These are phyloP conservation scores for Saccharata proteae DNA, from an alignment of 2,329 filamentous ascomycete species.

Conservation along the genomic window DNA sequence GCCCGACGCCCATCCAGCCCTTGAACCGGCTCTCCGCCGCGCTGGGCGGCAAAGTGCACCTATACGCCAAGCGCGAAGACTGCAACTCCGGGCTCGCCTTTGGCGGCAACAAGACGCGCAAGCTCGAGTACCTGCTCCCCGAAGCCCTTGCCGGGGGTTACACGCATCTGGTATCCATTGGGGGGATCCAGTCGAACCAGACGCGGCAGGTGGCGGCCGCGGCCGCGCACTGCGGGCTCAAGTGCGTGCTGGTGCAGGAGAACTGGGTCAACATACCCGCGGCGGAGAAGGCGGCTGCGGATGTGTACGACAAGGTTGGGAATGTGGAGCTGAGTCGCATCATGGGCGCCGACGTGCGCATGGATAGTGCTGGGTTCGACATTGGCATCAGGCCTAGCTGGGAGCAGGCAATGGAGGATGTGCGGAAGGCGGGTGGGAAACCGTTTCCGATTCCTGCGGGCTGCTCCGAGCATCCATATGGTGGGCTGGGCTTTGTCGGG, in stretches of 20 bases:
- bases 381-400: constrained; percentile 50
- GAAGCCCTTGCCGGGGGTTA: constrained; percentile 46
- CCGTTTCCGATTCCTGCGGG: constrained; percentile 62
- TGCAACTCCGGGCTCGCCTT: constrained; percentile 56
- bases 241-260: constrained; percentile 49
- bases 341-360: constrained; percentile 52
- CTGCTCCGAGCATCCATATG: constrained; percentile 55
- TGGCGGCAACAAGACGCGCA: constrained; percentile 58
- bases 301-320: constrained; percentile 52
- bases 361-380: constrained; percentile 48
- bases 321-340: constrained; percentile 60
- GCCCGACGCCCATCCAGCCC: constrained; percentile 55
- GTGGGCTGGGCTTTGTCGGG: constrained; percentile 55
- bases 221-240: constrained; percentile 45
- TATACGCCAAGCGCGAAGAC: constrained; percentile 64
- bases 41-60: constrained; percentile 46
- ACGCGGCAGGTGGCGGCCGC: constrained; percentile 55
- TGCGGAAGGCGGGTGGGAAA: constrained; percentile 39
- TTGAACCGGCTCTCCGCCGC: constrained; percentile 53
- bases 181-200: constrained; percentile 59
- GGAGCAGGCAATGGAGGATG: constrained; percentile 40
- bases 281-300: too few species aligned
- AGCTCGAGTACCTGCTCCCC: constrained; percentile 56
- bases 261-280: constrained; percentile 55
- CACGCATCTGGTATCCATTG: constrained; percentile 54